A percentile compares a stretch with the other conserved stretches of the same genome.
Conservation (phyloP, 768 basidiomycete genomes). For the Dacryopinax spathularia region DNA sequence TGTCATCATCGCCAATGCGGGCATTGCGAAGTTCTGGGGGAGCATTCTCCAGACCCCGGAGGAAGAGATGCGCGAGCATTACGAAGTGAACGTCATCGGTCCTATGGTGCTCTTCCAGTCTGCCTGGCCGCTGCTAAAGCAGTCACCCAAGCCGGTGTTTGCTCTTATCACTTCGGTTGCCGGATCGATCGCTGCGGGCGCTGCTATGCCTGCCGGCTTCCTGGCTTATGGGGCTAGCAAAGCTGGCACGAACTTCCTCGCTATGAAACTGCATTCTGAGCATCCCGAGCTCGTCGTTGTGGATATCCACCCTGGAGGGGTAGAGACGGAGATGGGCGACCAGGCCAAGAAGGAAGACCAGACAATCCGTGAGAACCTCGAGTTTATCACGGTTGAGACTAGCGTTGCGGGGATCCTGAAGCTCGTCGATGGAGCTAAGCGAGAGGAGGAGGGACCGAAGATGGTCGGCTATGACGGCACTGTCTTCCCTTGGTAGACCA, state of each 20-base stretch:
- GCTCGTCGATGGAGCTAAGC: neutral
- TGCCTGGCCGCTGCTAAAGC: constrained; percentile 8
- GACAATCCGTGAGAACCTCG: neutral
- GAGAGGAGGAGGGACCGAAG: neutral
- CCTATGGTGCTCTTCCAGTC: constrained; percentile 15
- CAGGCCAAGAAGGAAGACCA: neutral
- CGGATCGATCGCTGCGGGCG: constrained; percentile 4
- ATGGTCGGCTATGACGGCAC: neutral
- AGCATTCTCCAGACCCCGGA: neutral
- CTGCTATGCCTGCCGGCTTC: neutral
- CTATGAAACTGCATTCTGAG: constrained; percentile 6
- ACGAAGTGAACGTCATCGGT: constrained; percentile 12
- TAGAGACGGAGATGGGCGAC: neutral
- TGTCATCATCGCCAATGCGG: constrained; percentile 18
- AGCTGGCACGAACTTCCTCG: constrained; percentile 12
- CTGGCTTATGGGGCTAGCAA: constrained; percentile 10
- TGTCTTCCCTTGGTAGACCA: neutral
- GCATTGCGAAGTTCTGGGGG: constrained; percentile 1
- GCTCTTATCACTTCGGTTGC: constrained; percentile 7
- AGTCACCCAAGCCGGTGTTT: constrained; percentile 7
- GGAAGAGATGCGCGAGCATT: neutral
- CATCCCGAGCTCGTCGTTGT: neutral
- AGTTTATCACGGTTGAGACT: constrained; percentile 2
- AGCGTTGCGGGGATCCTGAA: neutral
- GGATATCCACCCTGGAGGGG: constrained; percentile 8